Evolutionary conservation across 371 early-diverging fungal genomes (phyloP), one percentile per base, ranked within the genome.

Genomic region (Syncephalis plumigaleata): DNA sequence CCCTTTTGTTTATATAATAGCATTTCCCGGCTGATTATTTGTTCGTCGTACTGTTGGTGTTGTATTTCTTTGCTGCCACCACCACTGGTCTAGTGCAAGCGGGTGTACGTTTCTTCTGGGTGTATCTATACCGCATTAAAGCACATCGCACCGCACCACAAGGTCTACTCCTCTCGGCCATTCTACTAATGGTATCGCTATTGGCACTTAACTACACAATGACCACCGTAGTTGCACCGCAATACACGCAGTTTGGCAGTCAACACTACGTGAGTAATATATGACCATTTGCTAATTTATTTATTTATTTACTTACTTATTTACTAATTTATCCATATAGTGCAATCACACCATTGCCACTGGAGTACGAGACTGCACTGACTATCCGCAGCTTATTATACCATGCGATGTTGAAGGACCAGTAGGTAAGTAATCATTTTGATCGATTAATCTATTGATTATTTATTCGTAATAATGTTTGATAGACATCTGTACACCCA

Each of bases 161-260:
- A 49, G 77, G 71, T 8, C 55, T 80, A 15, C 51, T 80, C 39
- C 64, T 72, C 21, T 58, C 61, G 5, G 56, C 67, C 18, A 62
- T 70, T 24, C 37, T 77, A 2, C 42, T 75, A 31, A 75, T 71
- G 46, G 59, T 80, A 38, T 65, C 70, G 27, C 49, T 78, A 21
- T 61, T 75, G n/a, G 75, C 75, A 5, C 52, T 78, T 22, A 65
- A 68, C 26, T 78, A 75, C 44, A 62, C 72, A 0, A 39, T 76
- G 44, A 73, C 74, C 25, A 67, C 67, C 44, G 62, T 70, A 8
- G 67, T 78, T 13, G 73, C 75, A 21, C 81, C 81, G 11, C 70
- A 71, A 1, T 80, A 80, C 52, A 61, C 77, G 31, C 75, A 74
- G 57, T 80, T 73, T 60, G 77, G 79, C 31, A 72, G 70, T 48